phyloP scores from a whole-genome alignment of 140 eudicot species.

The Bidens hawaiensis region DNA sequence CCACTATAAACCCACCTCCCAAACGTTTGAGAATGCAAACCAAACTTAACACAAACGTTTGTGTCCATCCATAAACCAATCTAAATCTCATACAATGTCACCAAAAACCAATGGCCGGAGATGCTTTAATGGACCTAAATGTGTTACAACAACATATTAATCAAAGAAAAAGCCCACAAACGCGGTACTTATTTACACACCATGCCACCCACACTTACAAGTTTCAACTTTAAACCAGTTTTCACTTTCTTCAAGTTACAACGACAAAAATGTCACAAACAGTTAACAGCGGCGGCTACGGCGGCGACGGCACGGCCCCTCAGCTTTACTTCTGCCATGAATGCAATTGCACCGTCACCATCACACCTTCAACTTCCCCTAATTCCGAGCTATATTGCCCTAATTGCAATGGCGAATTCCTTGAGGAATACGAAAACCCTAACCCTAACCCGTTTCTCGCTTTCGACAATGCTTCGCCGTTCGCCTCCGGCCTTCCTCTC shows the following conservation, averaged over 20 bases:
- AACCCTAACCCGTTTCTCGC: conserved; percentile 29
- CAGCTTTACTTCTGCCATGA: conserved; percentile 45
- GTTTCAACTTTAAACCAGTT: background rate
- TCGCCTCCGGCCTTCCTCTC: conserved; percentile 26
- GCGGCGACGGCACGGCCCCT: background rate
- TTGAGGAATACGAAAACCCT: conserved; percentile 50
- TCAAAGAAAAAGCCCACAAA: conserved; percentile 2
- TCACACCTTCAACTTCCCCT: background rate
- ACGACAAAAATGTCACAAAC: conserved; percentile 23
- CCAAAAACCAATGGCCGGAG: too few relatives aligned
- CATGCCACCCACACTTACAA: background rate
- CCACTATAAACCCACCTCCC: too few relatives aligned
- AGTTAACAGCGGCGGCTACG: conserved; percentile 21
- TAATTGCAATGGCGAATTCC: conserved; percentile 43
- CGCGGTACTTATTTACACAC: background rate
- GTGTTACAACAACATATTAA: too few relatives aligned
- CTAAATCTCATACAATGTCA: too few relatives aligned
- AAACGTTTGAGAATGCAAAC: too few relatives aligned
- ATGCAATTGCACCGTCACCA: conserved; percentile 36
- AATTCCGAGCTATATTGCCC: conserved; percentile 47
- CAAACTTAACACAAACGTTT: too few relatives aligned
- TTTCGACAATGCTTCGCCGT: conserved; percentile 34
- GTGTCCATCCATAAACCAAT: too few relatives aligned
- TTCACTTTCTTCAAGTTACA: background rate
- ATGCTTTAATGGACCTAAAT: too few relatives aligned